phyloP scores from a whole-genome alignment of 2,329 filamentous ascomycete species.

The Fusarium nodosum region DNA sequence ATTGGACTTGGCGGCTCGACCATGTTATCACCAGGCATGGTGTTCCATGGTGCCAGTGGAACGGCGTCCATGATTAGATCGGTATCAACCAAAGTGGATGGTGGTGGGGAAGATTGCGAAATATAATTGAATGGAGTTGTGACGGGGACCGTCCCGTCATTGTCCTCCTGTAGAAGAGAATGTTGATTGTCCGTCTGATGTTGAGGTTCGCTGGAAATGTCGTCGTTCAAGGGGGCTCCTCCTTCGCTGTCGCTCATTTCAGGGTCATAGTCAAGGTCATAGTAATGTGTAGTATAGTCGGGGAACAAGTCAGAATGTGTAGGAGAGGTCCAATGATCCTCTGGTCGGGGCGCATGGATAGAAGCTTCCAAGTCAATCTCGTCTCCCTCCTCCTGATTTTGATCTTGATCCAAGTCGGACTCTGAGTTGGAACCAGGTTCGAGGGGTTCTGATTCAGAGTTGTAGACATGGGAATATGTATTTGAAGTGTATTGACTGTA shows the following conservation, averaged over 20 bases:
- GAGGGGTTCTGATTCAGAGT: constrained; percentile 18
- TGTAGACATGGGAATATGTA: constrained; percentile 9
- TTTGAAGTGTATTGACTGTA: constrained; percentile 16
- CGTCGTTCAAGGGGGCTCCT: constrained; percentile 49
- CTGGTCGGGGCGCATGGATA: constrained; percentile 15
- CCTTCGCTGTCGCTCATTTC: constrained; percentile 56
- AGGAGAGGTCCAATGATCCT: constrained; percentile 19
- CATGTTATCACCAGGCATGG: neutral
- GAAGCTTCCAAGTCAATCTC: constrained; percentile 23
- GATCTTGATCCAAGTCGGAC: constrained; percentile 12
- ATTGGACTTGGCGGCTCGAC: constrained; percentile 8
- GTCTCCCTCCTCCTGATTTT: constrained; percentile 21
- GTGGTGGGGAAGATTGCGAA: constrained; percentile 20
- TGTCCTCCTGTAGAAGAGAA: constrained; percentile 20
- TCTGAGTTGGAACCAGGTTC: constrained; percentile 13
- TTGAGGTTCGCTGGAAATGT: constrained; percentile 19
- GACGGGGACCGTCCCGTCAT: constrained; percentile 28
- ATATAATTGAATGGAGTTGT: constrained; percentile 35
- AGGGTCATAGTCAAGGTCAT: constrained; percentile 49
- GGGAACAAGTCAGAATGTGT: constrained; percentile 21
- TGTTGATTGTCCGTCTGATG: constrained; percentile 23
- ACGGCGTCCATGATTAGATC: constrained; percentile 36
- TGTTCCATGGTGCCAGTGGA: constrained; percentile 32
- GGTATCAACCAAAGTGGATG: constrained; percentile 22
- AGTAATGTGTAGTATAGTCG: constrained; percentile 30